Evolutionary conservation across 2,329 filamentous ascomycete species (phyloP).

Genomic region (Aspergillus ochraceoroseus): DNA sequence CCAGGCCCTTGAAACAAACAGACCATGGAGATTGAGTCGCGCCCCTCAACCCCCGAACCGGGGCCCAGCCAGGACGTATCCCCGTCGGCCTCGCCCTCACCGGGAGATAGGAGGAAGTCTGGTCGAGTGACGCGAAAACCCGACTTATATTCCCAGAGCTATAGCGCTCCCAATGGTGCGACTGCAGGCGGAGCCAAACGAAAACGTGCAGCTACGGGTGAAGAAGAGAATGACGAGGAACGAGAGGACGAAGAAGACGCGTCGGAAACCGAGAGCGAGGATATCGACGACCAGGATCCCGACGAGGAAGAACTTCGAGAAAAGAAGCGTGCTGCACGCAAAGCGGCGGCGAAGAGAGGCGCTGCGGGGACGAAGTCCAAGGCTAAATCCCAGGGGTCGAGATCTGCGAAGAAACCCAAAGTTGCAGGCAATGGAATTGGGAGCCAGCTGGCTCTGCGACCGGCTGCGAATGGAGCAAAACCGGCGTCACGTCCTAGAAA

Average conservation of each 20-base stretch:
- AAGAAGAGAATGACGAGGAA: constrained; percentile 36
- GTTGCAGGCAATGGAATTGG: constrained; percentile 47
- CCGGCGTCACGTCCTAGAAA: constrained; percentile 48
- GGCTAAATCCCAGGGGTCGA: constrained; percentile 25
- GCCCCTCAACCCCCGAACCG: constrained; percentile 20
- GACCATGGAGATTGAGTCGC: constrained; percentile 25
- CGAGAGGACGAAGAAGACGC: constrained; percentile 31
- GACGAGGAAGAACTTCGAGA: constrained; percentile 50
- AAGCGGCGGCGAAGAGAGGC: constrained; percentile 30
- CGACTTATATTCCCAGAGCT: constrained; percentile 40
- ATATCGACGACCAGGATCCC: constrained; percentile 37
- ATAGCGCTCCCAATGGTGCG: constrained; percentile 26
- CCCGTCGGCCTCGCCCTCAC: constrained; percentile 25
- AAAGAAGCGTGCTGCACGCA: constrained; percentile 37
- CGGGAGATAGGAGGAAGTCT: constrained; percentile 42
- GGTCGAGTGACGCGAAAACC: constrained; percentile 43
- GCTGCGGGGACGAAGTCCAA: constrained; percentile 40
- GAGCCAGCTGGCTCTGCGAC: constrained; percentile 53
- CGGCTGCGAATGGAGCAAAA: constrained; percentile 44
- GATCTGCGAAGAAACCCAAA: constrained; percentile 53
- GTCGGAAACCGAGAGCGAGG: constrained; percentile 39
- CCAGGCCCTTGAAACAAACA: constrained; percentile 10
- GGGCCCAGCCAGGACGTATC: constrained; percentile 21
- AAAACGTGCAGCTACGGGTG: constrained; percentile 44
- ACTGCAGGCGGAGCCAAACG: constrained; percentile 43